These are phyloP conservation scores for Carex kokanica DNA, from an alignment of 176 grass and related monocot species.

Conservation along the genomic window DNA sequence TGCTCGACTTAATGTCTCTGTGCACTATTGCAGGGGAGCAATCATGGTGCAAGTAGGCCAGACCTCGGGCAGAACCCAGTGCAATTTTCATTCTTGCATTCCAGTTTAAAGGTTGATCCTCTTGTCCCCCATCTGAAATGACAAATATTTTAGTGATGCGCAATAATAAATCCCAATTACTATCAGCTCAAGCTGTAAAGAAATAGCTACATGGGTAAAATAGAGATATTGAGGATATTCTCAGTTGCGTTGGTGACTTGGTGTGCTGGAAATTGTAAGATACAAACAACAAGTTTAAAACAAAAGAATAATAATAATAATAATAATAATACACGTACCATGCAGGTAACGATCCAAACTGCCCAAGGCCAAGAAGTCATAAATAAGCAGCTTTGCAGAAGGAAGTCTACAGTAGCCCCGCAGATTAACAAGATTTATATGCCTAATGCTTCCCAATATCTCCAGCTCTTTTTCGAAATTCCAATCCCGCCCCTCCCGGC, in stretches of 20 bases:
- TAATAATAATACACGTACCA: constrained; percentile 30
- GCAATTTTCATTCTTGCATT: constrained; percentile 95
- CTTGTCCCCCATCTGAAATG: constrained; percentile 62
- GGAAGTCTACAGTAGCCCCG: constrained; percentile 74
- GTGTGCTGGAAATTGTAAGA: not conserved
- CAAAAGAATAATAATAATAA: not conserved
- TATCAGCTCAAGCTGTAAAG: not conserved
- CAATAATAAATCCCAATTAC: not conserved
- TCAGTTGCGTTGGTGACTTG: not conserved
- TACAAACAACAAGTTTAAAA: not conserved
- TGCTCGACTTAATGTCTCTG: constrained; percentile 90
- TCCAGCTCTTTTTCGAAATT: constrained; percentile 89
- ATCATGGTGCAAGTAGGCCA: constrained; percentile 91
- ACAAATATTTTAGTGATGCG: not conserved
- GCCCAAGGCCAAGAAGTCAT: constrained; percentile 75
- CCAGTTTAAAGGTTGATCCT: constrained; percentile 85
- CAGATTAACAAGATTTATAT: constrained; percentile 89
- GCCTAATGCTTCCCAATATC: constrained; percentile 87
- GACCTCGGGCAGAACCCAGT: constrained; percentile 64
- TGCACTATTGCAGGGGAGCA: constrained; percentile 88
- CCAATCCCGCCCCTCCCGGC: constrained; percentile 41
- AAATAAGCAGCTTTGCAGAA: constrained; percentile 68
- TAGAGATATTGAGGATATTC: not conserved
- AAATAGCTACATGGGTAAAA: not conserved
- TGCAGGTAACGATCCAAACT: constrained; percentile 83